Conservation (phyloP, 768 basidiomycete genomes). For the Pluteus cervinus region DNA sequence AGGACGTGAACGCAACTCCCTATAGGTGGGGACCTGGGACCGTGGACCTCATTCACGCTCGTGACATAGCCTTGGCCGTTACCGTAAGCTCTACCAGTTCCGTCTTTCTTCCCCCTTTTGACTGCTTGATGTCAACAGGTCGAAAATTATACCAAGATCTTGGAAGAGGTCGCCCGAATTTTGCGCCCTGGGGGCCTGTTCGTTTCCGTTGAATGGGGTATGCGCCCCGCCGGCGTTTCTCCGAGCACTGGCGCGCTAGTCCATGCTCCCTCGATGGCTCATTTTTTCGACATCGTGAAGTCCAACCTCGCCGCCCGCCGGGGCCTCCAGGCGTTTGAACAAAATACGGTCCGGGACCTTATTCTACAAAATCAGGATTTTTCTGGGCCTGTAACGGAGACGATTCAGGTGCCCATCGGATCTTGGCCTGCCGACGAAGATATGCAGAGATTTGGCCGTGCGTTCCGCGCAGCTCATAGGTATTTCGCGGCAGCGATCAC, state of each 20-base stretch:
- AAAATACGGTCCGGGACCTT: slow-evolving; percentile 26
- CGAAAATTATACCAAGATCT: too few relatives aligned
- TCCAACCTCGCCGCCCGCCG: slow-evolving; percentile 23
- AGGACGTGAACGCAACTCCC: slow-evolving; percentile 50
- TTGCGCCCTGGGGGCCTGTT: slow-evolving; percentile 70
- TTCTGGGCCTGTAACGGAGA: slow-evolving; percentile 25
- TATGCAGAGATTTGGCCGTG: slow-evolving; percentile 33
- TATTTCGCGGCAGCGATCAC: slow-evolving; percentile 43
- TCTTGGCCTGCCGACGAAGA: slow-evolving; percentile 36
- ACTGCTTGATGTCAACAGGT: too few relatives aligned
- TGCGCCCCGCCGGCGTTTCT: slow-evolving; percentile 23
- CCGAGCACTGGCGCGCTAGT: too few relatives aligned
- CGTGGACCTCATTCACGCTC: slow-evolving; percentile 68
- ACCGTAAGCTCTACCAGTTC: slow-evolving; percentile 17
- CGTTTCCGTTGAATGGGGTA: slow-evolving; percentile 56
- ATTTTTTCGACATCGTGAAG: slow-evolving; percentile 33
- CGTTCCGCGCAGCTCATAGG: slow-evolving; percentile 30
- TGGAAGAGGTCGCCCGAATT: slow-evolving; percentile 57
- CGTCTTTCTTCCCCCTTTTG: neutral
- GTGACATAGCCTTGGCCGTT: slow-evolving; percentile 55
- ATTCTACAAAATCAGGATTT: slow-evolving; percentile 35
- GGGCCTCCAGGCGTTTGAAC: slow-evolving; percentile 33
- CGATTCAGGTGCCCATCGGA: slow-evolving; percentile 49
- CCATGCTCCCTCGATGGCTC: slow-evolving; percentile 33
- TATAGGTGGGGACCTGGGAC: slow-evolving; percentile 44